Base-by-base conservation (phyloP, 768 basidiomycete species). In the Omphalotus guepiniiformis region DNA sequence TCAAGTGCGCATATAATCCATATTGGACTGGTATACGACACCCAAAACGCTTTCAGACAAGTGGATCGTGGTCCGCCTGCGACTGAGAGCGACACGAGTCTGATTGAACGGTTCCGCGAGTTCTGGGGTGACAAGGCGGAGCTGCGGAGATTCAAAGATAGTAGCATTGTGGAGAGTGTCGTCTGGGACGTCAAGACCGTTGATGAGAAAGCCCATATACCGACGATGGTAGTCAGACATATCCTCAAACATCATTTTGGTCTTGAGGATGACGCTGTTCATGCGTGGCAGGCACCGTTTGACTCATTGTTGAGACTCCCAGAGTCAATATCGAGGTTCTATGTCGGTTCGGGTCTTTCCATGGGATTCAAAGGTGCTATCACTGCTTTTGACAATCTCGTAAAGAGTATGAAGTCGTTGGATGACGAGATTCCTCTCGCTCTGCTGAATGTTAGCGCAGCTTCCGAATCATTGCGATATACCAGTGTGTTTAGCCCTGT, bases 71-170 rank as follows among this genome's bases (percentile, higher is more conserved):
- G 95, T 2, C 95, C 95, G 1, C 62, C 85, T 0, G 88, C 82
- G 42, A 81, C 82, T 9, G 82, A 84, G 30, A 60, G 73, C 35
- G 74, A 84, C 41, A 66, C 72, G 19, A 62, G 69, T 8, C 72
- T 64, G 4, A 71, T 76, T 0, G 66, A 75, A 37, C 72, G 70
- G 3, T 99, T 96, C 74, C 80, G 85, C 19, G 76, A 80, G 4
- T 71, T 98, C 54, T 99, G 96, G 96, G 95, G 94, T 0, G 70
- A 79, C 30, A 95, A 93, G 63, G 84, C 93, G 0, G 95, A 98
- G 59, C 71, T 97, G 15, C 78, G 96, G 5, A 79, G 94, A 30
- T 99, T 99, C 74, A 94, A 97, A 64, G 94, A 99, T 57, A 95
- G 95, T 1, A 78, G 85, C 15, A 97, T 98, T 52, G 60, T 78